A percentile compares a stretch with the other conserved stretches of the same genome.
Evolutionary conservation across 257 asterid genomes (phyloP).

Genomic region (Anisodus acutangulus): DNA sequence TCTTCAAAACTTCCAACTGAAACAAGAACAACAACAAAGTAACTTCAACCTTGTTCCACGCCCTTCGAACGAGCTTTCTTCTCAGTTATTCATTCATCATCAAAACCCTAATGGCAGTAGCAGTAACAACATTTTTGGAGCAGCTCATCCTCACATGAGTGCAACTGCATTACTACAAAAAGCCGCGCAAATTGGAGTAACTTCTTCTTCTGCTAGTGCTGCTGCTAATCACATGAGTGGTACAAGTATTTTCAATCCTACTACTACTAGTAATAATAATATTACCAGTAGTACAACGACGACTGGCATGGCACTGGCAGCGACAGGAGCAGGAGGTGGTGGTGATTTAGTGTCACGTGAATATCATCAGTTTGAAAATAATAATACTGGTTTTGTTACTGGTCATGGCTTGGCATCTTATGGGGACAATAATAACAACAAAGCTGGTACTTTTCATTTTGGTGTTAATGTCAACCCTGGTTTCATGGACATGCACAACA

Average conservation of each 20-base stretch:
- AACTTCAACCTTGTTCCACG: neutral
- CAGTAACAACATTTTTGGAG: neutral
- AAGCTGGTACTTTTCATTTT: neutral
- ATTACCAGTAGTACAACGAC: neutral
- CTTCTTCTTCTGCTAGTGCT: slow-evolving; percentile 29
- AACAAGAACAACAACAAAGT: slow-evolving; percentile 46
- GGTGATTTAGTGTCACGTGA: slow-evolving; percentile 4
- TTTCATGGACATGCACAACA: slow-evolving; percentile 29
- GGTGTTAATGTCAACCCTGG: slow-evolving; percentile 22
- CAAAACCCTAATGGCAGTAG: slow-evolving; percentile 43
- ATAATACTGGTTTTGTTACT: slow-evolving; percentile 6
- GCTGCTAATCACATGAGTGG: slow-evolving; percentile 46
- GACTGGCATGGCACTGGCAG: slow-evolving; percentile 12
- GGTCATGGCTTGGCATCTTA: slow-evolving; percentile 21
- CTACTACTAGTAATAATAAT: neutral
- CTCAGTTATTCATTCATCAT: slow-evolving; percentile 32
- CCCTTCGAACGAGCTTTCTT: slow-evolving; percentile 21
- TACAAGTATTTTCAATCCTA: neutral
- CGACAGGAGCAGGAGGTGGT: neutral
- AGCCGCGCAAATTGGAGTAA: slow-evolving; percentile 73
- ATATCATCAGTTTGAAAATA: neutral
- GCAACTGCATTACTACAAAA: slow-evolving; percentile 74
- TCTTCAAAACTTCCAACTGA: slow-evolving; percentile 44
- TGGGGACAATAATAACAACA: neutral
- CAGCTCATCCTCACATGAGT: slow-evolving; percentile 54